phyloP scores from a whole-genome alignment of 2,329 filamentous ascomycete genomes.

The Microsporum ferrugineum region DNA sequence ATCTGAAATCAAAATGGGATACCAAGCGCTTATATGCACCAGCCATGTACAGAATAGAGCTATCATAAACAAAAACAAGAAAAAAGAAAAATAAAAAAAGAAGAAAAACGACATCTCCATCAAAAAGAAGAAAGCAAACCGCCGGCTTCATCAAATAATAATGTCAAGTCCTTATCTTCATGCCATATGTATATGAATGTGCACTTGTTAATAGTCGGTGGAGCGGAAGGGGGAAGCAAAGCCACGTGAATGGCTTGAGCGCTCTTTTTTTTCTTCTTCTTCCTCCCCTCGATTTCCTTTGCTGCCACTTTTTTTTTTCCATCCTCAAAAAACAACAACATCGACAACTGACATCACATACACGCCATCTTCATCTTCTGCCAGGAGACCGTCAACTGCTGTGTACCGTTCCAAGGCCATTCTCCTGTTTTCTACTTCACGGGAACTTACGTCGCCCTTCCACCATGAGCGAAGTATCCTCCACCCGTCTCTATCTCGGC shows the following conservation, averaged over 20 bases:
- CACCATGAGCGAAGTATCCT: slow-evolving; percentile 74
- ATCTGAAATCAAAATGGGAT: not conserved
- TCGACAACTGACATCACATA: not conserved
- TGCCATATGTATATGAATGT: not conserved
- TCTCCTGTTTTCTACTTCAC: not conserved
- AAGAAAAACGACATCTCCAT: not conserved
- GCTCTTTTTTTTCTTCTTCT: not conserved
- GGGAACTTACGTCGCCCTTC: not conserved
- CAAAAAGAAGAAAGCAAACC: not conserved
- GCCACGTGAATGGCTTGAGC: slow-evolving; percentile 2
- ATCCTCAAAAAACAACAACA: not conserved
- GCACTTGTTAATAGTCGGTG: not conserved
- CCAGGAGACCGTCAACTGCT: not conserved
- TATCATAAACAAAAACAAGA: not conserved
- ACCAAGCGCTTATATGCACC: not conserved
- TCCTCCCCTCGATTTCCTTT: not conserved
- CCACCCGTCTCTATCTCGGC: slow-evolving; percentile 90
- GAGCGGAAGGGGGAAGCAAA: not conserved
- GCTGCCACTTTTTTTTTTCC: not conserved
- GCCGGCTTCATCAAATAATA: not conserved
- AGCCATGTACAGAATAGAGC: slow-evolving; percentile 3
- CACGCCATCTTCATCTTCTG: not conserved
- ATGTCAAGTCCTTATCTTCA: not conserved
- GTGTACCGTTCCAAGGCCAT: not conserved
- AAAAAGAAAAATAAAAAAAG: not conserved